Evolutionary conservation across 2,329 filamentous ascomycete genomes (phyloP).

Genomic region (Alternaria angustiovoidea): DNA sequence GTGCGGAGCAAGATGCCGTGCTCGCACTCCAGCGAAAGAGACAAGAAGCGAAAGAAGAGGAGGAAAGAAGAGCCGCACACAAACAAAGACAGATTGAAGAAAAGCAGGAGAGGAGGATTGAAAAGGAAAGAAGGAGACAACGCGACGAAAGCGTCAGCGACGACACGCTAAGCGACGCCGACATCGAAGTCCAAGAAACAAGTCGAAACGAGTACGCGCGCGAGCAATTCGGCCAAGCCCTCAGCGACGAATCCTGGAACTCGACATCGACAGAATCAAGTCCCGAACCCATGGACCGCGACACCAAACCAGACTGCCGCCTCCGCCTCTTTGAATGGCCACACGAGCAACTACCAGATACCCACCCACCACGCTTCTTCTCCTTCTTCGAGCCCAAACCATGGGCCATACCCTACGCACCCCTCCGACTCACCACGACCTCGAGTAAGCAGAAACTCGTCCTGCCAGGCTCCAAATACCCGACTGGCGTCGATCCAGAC

Average conservation of each 20-base stretch:
- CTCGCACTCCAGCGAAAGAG: slow-evolving; percentile 19
- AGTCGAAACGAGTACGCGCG: slow-evolving; percentile 5
- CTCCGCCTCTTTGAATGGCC: slow-evolving; percentile 43
- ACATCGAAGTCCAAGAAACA: slow-evolving; percentile 1
- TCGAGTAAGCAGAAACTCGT: slow-evolving; percentile 31
- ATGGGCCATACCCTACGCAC: slow-evolving; percentile 32
- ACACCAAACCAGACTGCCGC: slow-evolving; percentile 21
- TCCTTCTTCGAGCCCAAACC: slow-evolving; percentile 6
- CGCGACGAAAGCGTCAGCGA: slow-evolving; percentile 29
- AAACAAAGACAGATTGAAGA: slow-evolving; percentile 8
- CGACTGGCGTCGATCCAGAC: slow-evolving; percentile 24
- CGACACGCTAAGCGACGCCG: slow-evolving; percentile 6
- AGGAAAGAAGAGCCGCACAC: slow-evolving; percentile 15
- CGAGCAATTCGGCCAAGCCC: slow-evolving; percentile 13
- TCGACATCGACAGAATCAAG: slow-evolving; percentile 25
- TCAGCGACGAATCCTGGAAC: slow-evolving; percentile 35
- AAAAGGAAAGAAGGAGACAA: slow-evolving; percentile 17
- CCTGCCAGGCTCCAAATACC: slow-evolving; percentile 34
- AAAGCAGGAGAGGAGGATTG: slow-evolving; percentile 15
- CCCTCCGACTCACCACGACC: slow-evolving; percentile 35
- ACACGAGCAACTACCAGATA: slow-evolving; percentile 21
- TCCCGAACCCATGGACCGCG: not conserved
- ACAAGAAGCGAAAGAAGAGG: slow-evolving; percentile 18
- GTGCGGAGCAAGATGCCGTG: slow-evolving; percentile 16
- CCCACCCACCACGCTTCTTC: not conserved